Evolutionary conservation across 495 filamentous ascomycete genomes (phyloP).

Genomic region (Aspergillus nanangensis): DNA sequence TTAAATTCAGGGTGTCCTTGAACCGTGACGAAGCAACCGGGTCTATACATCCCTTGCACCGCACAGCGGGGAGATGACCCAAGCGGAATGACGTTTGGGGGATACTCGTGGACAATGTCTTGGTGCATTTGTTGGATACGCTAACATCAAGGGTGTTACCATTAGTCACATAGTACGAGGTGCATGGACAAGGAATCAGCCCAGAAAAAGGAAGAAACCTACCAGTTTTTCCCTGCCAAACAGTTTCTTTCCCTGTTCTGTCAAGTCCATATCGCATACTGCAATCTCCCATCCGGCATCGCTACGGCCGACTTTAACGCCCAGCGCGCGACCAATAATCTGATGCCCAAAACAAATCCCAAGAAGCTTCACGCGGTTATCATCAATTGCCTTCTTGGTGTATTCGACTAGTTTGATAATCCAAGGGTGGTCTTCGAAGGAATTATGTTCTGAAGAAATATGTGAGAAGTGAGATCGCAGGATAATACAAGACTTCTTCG

Average conservation of each 20-base stretch:
- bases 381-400: conserved; percentile 50
- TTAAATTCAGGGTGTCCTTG: conserved; percentile 94
- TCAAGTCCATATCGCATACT: conserved; percentile 67
- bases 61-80: conserved; percentile 62
- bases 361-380: conserved; percentile 60
- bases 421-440: conserved; percentile 71
- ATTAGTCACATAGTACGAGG: not conserved
- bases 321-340: conserved; percentile 76
- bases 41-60: conserved; percentile 78
- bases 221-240: conserved; percentile 70
- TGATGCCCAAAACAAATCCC: conserved; percentile 93
- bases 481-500: no score
- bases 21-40: conserved; percentile 64
- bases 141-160: conserved; percentile 34
- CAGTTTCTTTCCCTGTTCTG: conserved; percentile 63
- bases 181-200: not conserved
- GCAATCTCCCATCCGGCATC: conserved; percentile 76
- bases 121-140: conserved; percentile 86
- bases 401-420: conserved; percentile 72
- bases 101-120: conserved; percentile 68
- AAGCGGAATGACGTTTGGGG: conserved; percentile 56
- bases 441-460: conserved; percentile 40
- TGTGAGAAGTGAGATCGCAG: no score
- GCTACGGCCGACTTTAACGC: conserved; percentile 60
- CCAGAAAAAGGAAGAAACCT: conserved; percentile 19